A percentile compares a stretch with the other conserved stretches of the same genome.
Conservation (phyloP, 1,284 basidiomycete species). For the Pyrrhoderma noxium region DNA sequence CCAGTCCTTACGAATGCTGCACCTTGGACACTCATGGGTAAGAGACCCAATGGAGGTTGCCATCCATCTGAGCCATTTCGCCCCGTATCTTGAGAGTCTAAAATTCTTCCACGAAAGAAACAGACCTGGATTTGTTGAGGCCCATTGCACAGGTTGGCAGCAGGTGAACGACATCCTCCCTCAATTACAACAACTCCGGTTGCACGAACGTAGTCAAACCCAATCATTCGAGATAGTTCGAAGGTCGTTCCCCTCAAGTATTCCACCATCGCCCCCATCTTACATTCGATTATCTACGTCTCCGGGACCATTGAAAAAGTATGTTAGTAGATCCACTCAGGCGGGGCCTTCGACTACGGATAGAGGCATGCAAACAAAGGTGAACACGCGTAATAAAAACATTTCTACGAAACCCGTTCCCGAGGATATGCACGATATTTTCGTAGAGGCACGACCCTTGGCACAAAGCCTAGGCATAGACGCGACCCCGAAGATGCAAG, state of each 20-base stretch:
- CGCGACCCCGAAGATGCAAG: constrained; percentile 26
- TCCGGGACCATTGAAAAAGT: constrained; percentile 38
- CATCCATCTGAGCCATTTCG: constrained; percentile 66
- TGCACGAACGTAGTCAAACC: constrained; percentile 39
- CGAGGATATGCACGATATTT: constrained; percentile 25
- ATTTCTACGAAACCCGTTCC: constrained; percentile 24
- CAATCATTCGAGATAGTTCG: constrained; percentile 23
- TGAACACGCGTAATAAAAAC: constrained; percentile 26
- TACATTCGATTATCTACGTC: constrained; percentile 44
- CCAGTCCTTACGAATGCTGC: constrained; percentile 53
- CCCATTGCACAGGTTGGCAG: constrained; percentile 52
- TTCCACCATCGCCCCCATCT: constrained; percentile 25
- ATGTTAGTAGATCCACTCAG: constrained; percentile 40
- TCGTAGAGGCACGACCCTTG: constrained; percentile 29
- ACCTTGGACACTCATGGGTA: constrained; percentile 67
- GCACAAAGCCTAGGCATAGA: constrained; percentile 35
- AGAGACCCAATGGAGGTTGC: constrained; percentile 57
- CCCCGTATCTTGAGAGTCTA: constrained; percentile 57
- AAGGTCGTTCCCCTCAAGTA: constrained; percentile 17
- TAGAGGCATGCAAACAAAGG: constrained; percentile 39
- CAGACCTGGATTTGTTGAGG: constrained; percentile 58
- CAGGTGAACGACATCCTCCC: constrained; percentile 58
- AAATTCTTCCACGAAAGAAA: constrained; percentile 72
- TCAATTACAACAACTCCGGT: constrained; percentile 56
- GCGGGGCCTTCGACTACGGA: constrained; percentile 38